Conservation (phyloP, 331 rosid species). For the Rosa hybrid region DNA sequence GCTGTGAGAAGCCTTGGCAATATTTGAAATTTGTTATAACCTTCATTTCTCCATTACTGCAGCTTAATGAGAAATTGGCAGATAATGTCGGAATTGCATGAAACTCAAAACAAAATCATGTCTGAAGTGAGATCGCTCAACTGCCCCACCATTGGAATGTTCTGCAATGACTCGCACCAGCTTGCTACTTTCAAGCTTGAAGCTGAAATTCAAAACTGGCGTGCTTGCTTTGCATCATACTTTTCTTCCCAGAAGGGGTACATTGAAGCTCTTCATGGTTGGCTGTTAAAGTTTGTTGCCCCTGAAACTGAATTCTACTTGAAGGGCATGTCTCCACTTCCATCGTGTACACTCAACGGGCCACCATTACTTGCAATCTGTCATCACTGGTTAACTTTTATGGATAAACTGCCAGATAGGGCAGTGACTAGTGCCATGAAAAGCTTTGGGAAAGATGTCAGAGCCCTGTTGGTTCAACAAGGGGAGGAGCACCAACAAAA, state of each 20-base stretch:
- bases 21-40: slow-evolving; percentile 3
- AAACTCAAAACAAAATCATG: slow-evolving; percentile 34
- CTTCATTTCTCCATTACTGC: not conserved
- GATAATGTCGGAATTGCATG: slow-evolving; percentile 31
- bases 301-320: slow-evolving; percentile 23
- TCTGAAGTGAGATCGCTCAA: slow-evolving; percentile 28
- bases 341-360: slow-evolving; percentile 1
- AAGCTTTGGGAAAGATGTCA: slow-evolving; percentile 28
- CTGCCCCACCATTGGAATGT: slow-evolving; percentile 26
- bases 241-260: slow-evolving; percentile 29
- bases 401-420: slow-evolving; percentile 28
- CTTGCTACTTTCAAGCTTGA: slow-evolving; percentile 36
- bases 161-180: slow-evolving; percentile 34
- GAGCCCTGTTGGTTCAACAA: slow-evolving; percentile 26
- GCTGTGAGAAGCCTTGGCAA: not conserved
- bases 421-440: slow-evolving; percentile 33
- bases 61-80: slow-evolving; percentile 33
- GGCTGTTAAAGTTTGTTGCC: slow-evolving; percentile 33
- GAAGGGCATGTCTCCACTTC: slow-evolving; percentile 14
- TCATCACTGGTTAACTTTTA: slow-evolving; percentile 26
- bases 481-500: slow-evolving; percentile 36
- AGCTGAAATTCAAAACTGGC: slow-evolving; percentile 36
- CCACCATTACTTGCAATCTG: slow-evolving; percentile 32
- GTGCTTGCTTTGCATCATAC: slow-evolving; percentile 30
- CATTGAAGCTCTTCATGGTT: slow-evolving; percentile 30